phyloP scores from a whole-genome alignment of 148 eudicot genomes.

The Talinum fruticosum region DNA sequence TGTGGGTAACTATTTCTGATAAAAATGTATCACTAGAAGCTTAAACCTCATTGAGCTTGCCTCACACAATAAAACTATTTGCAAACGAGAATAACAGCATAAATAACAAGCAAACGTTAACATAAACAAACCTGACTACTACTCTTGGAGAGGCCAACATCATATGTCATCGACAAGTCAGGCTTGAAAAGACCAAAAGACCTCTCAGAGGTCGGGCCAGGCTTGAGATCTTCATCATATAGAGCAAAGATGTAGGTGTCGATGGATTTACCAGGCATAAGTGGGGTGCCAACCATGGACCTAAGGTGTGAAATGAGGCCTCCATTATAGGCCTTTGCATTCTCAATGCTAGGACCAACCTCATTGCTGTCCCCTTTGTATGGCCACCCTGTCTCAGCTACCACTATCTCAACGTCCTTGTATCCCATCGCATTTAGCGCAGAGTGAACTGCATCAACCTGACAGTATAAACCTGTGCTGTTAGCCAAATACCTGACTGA shows the following conservation, averaged over 20 bases:
- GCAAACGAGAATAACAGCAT: no score
- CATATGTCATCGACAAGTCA: constrained; percentile 61
- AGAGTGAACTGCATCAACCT: constrained; percentile 82
- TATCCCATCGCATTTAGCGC: constrained; percentile 72
- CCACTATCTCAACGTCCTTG: constrained; percentile 71
- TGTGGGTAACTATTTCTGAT: no score
- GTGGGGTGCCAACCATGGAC: constrained; percentile 80
- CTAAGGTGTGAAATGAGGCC: constrained; percentile 65
- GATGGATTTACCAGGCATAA: constrained; percentile 80
- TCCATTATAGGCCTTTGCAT: constrained; percentile 77
- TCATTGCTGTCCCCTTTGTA: constrained; percentile 75
- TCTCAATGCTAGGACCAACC: constrained; percentile 65
- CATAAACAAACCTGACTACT: constrained; percentile 36
- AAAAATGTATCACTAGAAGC: no score
- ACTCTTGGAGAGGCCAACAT: constrained; percentile 52
- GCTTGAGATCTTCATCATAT: constrained; percentile 84
- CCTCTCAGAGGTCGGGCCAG: constrained; percentile 69
- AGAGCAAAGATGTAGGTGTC: constrained; percentile 90
- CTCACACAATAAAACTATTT: no score
- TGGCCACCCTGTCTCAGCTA: constrained; percentile 96
- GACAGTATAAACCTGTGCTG: constrained; percentile 4
- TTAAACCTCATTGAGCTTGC: no score
- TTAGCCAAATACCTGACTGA: not conserved
- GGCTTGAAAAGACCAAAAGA: constrained; percentile 71
- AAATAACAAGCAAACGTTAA: not conserved